Base-by-base conservation (phyloP, 2,329 filamentous ascomycete genomes). In the Achaetomium macrosporum region DNA sequence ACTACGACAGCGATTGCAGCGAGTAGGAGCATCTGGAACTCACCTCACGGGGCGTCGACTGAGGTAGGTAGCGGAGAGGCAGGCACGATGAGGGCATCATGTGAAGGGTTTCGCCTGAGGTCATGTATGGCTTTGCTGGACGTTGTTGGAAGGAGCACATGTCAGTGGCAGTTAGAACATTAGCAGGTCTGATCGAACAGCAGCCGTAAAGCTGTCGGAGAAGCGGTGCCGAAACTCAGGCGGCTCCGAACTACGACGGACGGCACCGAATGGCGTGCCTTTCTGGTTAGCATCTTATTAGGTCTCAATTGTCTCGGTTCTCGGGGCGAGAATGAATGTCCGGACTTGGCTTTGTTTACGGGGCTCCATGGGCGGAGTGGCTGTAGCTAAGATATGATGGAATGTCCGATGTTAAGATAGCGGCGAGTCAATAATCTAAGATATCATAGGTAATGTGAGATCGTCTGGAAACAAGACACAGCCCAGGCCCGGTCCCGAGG, bases 21-120 rank as follows among this genome's bases (percentile, higher is more conserved):
- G 50, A 50, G 15, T 7, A 52, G 51, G 50, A 50, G 47, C 31
- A 30, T 42, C 16, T 57, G 42, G 47, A 50, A 47, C 39, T 35
- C 25, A 7, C 25, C 25, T 25, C 25, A 53, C 29, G n/a, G n/a
- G n/a, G n/a, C n/a, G 5, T 48, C 16, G 36, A 16, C 19, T n/a
- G 4, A 8, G n/a, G n/a, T 36, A 20, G n/a, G n/a, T 8, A 5
- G 12, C 15, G 12, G 16, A 13, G 15, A 20, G 9, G 33, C 2
- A 29, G 16, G 42, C n/a, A 15, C 36, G 36, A 16, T n/a, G 36
- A 39, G 36, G 12, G 16, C 6, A 39, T 39, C 36, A 16, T 16
- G 36, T 39, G 15, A 16, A 17, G 36, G 36, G 25, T 25, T 25
- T 25, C 25, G 4, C 25, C 25, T 7, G 25, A 25, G 7, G 25